Base-by-base conservation (phyloP, 129 eudicot species). In the Lonicera japonica region DNA sequence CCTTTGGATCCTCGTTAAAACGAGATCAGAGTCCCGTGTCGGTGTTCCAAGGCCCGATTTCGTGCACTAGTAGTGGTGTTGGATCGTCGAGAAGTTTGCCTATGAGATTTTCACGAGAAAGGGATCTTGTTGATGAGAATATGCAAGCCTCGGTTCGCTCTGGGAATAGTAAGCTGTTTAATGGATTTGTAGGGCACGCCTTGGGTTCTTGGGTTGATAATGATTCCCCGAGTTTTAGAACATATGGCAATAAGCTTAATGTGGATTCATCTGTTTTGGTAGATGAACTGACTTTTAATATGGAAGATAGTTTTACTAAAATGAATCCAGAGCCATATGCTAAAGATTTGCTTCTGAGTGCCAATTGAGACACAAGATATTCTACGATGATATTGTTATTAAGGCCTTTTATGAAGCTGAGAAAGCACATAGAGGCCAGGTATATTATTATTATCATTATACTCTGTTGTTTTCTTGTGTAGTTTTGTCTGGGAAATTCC, bases 21-120 rank as follows among this genome's bases (percentile, higher is more conserved):
- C 80, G 95, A 63, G 96, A 92, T 64, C 85, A 81, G 68, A 88
- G 96, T 64, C 99, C 99, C 18, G 91, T 85, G 2, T 88, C 99
- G 45, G 96, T 92, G 54, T 74, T 92, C 29, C 89, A 92, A 13
- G 87, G 77, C 8, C 90, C 90, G 8, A 68, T 73, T 39, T 83
- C 90, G 43, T 60, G 74, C 39, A 71, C 83, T 65, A 41, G 75
- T 24, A 65, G 69, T 12, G 61, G 79, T 9, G 63, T 54, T 24
- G 77, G 80, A 0, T 57, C 75, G 20, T 71, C 70, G 0, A 53
- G 70, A 20, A 78, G 80, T 55, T 57, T 83, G 38, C 77, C 86
- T 47, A 36, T 70, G 77, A 29, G 36, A 29, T 29, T 29, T 29
- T 29, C 36, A 29, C 36, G 36, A 71, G 95, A 73, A 55, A 77